Percentiles rank a stretch among this genome's conserved stretches.
phyloP scores from a whole-genome alignment of 495 filamentous ascomycete species.

The Haplographium delicatum region DNA sequence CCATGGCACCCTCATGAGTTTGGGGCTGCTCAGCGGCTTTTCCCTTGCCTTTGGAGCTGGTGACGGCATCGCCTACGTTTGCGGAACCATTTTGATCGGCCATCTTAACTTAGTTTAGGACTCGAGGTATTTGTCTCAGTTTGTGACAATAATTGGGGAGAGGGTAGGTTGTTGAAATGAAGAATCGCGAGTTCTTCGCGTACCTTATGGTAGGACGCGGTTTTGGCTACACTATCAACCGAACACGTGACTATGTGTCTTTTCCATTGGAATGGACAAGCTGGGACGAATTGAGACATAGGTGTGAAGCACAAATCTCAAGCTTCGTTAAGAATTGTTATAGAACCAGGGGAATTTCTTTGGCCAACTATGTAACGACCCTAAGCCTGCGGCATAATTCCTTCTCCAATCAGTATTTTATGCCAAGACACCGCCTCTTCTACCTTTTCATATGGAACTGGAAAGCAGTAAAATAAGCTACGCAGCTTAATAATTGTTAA shows the following conservation, averaged over 20 bases:
- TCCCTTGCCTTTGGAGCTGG: conserved; percentile 45
- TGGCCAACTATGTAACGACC: too few species aligned
- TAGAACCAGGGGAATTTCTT: too few species aligned
- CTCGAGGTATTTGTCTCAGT: background rate
- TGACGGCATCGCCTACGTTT: background rate
- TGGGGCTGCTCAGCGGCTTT: conserved; percentile 42
- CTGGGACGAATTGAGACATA: too few species aligned
- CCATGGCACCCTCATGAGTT: conserved; percentile 57
- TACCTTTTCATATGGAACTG: too few species aligned
- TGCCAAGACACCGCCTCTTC: too few species aligned
- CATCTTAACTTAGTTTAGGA: conserved; percentile 21
- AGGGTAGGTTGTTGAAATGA: background rate
- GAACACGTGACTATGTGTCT: conserved; percentile 3
- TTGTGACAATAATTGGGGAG: background rate
- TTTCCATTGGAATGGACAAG: too few species aligned
- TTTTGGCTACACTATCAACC: background rate
- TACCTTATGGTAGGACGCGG: background rate
- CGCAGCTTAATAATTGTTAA: too few species aligned
- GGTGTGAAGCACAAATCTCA: too few species aligned
- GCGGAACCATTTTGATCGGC: conserved; percentile 15
- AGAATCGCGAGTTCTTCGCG: background rate
- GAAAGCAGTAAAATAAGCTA: too few species aligned
- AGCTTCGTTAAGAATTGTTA: too few species aligned
- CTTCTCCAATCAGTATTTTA: too few species aligned
- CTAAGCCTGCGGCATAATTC: too few species aligned